Conservation (phyloP, 345 rosid genomes). For the Corchorus capsularis region DNA sequence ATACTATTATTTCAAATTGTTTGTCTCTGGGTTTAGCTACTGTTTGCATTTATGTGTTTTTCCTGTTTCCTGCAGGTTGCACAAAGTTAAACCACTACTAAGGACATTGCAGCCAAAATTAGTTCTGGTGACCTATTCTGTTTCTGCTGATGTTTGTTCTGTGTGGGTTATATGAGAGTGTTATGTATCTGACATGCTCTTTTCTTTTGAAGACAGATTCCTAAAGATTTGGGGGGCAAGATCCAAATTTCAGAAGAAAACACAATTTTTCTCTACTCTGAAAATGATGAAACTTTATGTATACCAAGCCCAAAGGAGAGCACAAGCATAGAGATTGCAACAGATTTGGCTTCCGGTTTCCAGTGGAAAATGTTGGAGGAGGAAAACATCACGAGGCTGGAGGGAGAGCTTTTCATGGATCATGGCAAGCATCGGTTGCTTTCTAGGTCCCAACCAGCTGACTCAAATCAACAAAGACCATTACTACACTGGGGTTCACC, state of each 20-base stretch:
- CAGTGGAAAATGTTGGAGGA: slow-evolving; percentile 48
- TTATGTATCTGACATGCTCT: background rate
- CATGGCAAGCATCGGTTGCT: slow-evolving; percentile 50
- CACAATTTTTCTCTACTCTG: slow-evolving; percentile 41
- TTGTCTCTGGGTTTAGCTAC: background rate
- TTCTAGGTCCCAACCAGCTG: slow-evolving; percentile 31
- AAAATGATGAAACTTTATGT: slow-evolving; percentile 44
- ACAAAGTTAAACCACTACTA: slow-evolving; percentile 51
- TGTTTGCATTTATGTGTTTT: background rate
- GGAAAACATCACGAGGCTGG: slow-evolving; percentile 54
- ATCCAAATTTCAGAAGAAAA: slow-evolving; percentile 32
- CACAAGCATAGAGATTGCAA: slow-evolving; percentile 46
- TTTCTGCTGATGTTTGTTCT: background rate
- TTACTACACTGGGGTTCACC: slow-evolving; percentile 55
- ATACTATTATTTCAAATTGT: background rate
- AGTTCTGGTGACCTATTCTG: slow-evolving; percentile 52
- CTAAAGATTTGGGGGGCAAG: slow-evolving; percentile 49
- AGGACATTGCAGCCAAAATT: slow-evolving; percentile 62
- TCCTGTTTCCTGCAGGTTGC: slow-evolving; percentile 38
- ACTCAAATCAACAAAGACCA: slow-evolving; percentile 31
- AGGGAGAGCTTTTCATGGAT: slow-evolving; percentile 56
- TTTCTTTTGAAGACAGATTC: slow-evolving; percentile 47
- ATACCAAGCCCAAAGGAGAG: slow-evolving; percentile 40
- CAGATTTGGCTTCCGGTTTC: slow-evolving; percentile 52
- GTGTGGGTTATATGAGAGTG: background rate